Conservation (phyloP, 1,139 yeast species). For the Debaryomyces nepalensis region DNA sequence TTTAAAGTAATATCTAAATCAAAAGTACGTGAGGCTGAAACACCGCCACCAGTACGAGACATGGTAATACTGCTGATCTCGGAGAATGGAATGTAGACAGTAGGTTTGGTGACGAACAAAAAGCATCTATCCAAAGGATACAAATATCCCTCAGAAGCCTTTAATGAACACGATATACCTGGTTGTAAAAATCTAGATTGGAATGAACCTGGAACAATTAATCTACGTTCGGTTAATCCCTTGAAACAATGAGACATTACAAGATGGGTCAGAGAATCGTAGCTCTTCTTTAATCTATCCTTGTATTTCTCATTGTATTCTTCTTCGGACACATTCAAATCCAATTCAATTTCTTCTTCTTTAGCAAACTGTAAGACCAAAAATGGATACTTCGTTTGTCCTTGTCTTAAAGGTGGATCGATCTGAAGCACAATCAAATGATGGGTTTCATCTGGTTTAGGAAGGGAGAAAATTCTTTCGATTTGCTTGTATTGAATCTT, state of each 20-base stretch:
- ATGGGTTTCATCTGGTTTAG: slow-evolving; percentile 92
- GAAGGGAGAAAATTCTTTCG: slow-evolving; percentile 87
- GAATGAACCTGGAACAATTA: slow-evolving; percentile 86
- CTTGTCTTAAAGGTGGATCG: slow-evolving; percentile 89
- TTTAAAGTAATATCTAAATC: slow-evolving; percentile 82
- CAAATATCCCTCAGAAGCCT: slow-evolving; percentile 93
- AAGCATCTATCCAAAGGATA: slow-evolving; percentile 91
- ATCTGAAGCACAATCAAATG: slow-evolving; percentile 86
- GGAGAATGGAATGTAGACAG: slow-evolving; percentile 84
- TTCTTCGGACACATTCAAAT: slow-evolving; percentile 80
- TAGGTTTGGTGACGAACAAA: slow-evolving; percentile 91
- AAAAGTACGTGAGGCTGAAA: slow-evolving; percentile 84
- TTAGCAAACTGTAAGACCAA: slow-evolving; percentile 85
- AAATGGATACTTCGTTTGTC: slow-evolving; percentile 95
- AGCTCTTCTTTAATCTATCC: slow-evolving; percentile 73
- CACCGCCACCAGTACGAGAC: slow-evolving; percentile 86
- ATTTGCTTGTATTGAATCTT: slow-evolving; percentile 90
- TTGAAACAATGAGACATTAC: slow-evolving; percentile 89
- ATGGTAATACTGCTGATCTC: slow-evolving; percentile 79
- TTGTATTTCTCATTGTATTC: slow-evolving; percentile 80
- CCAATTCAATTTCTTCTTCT: slow-evolving; percentile 92
- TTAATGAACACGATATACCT: slow-evolving; percentile 88
- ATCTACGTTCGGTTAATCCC: slow-evolving; percentile 86
- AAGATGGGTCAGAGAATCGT: slow-evolving; percentile 82
- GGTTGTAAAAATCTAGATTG: slow-evolving; percentile 75